Conservation (phyloP, 2,329 filamentous ascomycete genomes). For the Diaporthe batatas region DNA sequence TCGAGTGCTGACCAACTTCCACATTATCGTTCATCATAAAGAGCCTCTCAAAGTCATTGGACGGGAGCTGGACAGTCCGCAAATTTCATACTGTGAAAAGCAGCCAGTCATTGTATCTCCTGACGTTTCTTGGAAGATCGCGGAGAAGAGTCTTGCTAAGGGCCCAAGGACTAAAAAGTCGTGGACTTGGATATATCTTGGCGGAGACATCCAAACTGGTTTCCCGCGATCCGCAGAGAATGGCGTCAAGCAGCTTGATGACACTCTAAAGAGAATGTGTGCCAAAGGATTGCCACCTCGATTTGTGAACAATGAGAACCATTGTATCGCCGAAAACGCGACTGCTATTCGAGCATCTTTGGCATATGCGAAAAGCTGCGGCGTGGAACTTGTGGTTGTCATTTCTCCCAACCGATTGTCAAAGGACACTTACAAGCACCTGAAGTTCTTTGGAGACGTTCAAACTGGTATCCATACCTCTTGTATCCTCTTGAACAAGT, state of each 20-base stretch:
- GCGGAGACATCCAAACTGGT: neutral
- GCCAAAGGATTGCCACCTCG: neutral
- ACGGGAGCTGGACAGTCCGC: conserved; percentile 67
- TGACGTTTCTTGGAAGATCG: neutral
- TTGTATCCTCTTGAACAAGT: conserved; percentile 65
- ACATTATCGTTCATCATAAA: conserved; percentile 70
- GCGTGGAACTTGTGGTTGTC: conserved; percentile 70
- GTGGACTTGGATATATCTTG: neutral
- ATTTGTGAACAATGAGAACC: neutral
- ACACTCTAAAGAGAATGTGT: neutral
- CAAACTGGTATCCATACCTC: conserved; percentile 76
- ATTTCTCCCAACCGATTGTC: conserved; percentile 56
- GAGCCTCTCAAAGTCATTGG: conserved; percentile 79
- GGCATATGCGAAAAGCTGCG: conserved; percentile 48
- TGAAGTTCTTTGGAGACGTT: conserved; percentile 80
- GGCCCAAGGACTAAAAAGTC: neutral
- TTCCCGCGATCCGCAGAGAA: neutral
- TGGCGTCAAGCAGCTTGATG: neutral
- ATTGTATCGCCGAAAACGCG: too few relatives aligned
- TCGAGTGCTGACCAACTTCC: conserved; percentile 61
- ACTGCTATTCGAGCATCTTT: neutral
- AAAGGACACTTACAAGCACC: conserved; percentile 66
- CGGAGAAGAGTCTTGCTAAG: neutral
- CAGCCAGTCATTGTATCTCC: too few relatives aligned
- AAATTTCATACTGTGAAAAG: neutral